These are phyloP conservation scores for Udeniomyces megalosporus DNA, from an alignment of 768 basidiomycete genomes.

Conservation along the genomic window DNA sequence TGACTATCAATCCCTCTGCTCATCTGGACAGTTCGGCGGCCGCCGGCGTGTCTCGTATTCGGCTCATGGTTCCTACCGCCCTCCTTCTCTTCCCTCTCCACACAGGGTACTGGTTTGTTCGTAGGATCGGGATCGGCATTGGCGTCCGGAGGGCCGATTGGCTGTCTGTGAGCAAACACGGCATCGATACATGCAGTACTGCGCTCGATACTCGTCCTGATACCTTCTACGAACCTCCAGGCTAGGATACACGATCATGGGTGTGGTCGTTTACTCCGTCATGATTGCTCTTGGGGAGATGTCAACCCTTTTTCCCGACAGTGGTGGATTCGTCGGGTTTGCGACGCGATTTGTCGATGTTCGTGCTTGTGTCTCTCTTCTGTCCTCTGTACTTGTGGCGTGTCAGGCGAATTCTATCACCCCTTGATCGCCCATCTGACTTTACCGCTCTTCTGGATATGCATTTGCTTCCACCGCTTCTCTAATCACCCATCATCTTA, in stretches of 20 bases:
- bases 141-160: conserved; percentile 3
- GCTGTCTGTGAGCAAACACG: neutral
- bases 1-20: too few relatives aligned
- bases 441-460: neutral
- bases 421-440: neutral
- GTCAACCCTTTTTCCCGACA: conserved; percentile 21
- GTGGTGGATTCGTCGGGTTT: conserved; percentile 24
- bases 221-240: neutral
- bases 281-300: conserved; percentile 19
- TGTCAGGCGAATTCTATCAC: conserved; percentile 33
- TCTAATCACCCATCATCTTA: too few relatives aligned
- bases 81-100: too few relatives aligned
- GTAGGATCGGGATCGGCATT: conserved; percentile 4
- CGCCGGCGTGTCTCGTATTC: too few relatives aligned
- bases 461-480: neutral
- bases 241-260: conserved; percentile 6
- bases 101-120: conserved; percentile 12
- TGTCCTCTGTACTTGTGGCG: too few relatives aligned
- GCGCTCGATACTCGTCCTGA: neutral
- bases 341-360: neutral
- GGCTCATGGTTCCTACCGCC: too few relatives aligned
- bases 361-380: too few relatives aligned
- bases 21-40: too few relatives aligned
- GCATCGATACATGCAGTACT: too few relatives aligned
- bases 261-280: neutral